Evolutionary conservation across 768 basidiomycete genomes (phyloP).

Genomic region (Tricholomella constricta): DNA sequence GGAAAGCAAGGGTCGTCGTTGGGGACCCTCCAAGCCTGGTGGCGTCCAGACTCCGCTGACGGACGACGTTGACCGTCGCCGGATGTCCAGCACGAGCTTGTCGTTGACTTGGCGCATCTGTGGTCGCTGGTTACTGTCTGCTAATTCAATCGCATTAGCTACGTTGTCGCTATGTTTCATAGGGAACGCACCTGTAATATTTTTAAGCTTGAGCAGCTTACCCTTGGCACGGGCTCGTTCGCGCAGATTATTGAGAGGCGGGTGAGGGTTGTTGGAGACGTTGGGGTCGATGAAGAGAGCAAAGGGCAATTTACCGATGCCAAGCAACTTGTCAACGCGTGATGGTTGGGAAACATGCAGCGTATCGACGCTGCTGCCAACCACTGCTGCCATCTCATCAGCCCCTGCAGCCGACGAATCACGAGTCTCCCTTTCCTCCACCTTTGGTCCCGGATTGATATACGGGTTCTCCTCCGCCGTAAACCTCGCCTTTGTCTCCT

Average conservation of each 20-base stretch:
- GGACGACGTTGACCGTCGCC: constrained; percentile 11
- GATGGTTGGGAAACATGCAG: constrained; percentile 11
- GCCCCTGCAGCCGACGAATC: constrained; percentile 8
- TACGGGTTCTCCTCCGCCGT: constrained; percentile 38
- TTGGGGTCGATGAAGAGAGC: constrained; percentile 10
- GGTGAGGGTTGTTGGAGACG: constrained; percentile 1
- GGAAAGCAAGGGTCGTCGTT: constrained; percentile 35
- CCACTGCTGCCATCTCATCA: constrained; percentile 8
- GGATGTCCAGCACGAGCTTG: constrained; percentile 24
- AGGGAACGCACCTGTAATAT: constrained; percentile 5
- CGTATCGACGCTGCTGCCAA: constrained; percentile 8
- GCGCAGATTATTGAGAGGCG: constrained; percentile 14
- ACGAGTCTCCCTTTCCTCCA: constrained; percentile 13
- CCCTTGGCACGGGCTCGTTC: constrained; percentile 19
- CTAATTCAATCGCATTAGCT: background rate
- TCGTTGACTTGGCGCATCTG: constrained; percentile 14
- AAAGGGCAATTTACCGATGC: constrained; percentile 18
- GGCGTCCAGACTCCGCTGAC: background rate
- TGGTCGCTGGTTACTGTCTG: background rate
- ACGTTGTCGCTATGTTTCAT: background rate
- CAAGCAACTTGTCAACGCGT: constrained; percentile 19
- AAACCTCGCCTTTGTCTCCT: constrained; percentile 8
- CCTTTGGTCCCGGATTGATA: constrained; percentile 45
- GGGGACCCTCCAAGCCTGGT: constrained; percentile 10
- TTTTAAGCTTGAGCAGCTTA: constrained; percentile 17